Evolutionary conservation across 768 basidiomycete genomes (phyloP), one percentile per base, ranked within the genome.

Genomic region (Auricularia cornea): DNA sequence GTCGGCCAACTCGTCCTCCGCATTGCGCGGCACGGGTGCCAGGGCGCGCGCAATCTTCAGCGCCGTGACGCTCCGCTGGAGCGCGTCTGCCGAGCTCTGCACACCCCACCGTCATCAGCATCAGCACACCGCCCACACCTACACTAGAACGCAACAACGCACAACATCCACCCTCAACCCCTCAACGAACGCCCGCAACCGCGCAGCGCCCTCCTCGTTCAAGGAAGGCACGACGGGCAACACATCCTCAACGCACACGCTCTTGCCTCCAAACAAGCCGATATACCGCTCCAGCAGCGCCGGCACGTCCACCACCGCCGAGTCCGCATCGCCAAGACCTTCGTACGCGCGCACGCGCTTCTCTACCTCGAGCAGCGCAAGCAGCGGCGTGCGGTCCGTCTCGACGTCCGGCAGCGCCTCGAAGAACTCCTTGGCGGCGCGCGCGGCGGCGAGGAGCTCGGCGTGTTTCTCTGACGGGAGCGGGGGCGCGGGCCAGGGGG

Each of bases 171-270:
- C 71, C 12, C 82, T 72, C 63, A 83, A 73, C 31, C 74, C 71
- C 62, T 80, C 74, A 6, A 90, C 77, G 72, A 85, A 83, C 14
- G 79, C 68, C 40, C 77, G 80, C 83, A 87, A 89, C 61, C 81
- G 73, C 32, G 81, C 79, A 14, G 81, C 76, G 59, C 73, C 80
- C 28, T 81, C 40, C 4, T 38, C 26, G 0, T 16, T 74, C 16
- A 89, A 59, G 40, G 8, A 69, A 70, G 14, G 88, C 72, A 70
- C 89, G 93, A 3, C 86, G 16, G 35, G 84, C 67, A 80, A 81
- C 44, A 96, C 76, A 68, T 97, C 94, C 74, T 95, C 94, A 63
- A 86, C 91, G 72, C 92, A 93, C 72, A 90, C 92, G 4, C 87
- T 79, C 73, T 94, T 96, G 72, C 87, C 84, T 32, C 90, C 88